Evolutionary conservation across 306 rosid species (phyloP).

Genomic region (Myrica gale): DNA sequence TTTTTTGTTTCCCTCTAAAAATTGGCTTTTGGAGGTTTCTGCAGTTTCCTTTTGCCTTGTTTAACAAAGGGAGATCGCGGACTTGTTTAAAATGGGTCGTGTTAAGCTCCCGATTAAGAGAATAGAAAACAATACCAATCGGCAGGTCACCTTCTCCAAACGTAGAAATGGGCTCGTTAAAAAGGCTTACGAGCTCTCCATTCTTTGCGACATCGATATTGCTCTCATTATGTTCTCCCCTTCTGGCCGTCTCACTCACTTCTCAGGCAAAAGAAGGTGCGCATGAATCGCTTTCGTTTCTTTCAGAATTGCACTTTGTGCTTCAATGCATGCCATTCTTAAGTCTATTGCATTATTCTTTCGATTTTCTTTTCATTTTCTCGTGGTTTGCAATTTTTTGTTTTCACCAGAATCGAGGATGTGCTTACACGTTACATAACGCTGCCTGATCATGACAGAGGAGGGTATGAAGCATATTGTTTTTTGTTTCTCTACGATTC

Average conservation of each 20-base stretch:
- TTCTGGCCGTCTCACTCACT: slow-evolving; percentile 59
- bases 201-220: slow-evolving; percentile 78
- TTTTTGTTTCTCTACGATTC: background rate
- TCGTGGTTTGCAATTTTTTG: background rate
- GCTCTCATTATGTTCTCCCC: slow-evolving; percentile 82
- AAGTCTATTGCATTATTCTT: background rate
- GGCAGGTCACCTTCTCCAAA: slow-evolving; percentile 81
- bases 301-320: background rate
- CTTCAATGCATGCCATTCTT: background rate
- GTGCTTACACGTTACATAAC: slow-evolving; percentile 73
- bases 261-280: slow-evolving; percentile 68
- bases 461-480: slow-evolving; percentile 42
- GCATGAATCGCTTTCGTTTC: too few species aligned
- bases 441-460: slow-evolving; percentile 78
- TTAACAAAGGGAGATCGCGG: background rate
- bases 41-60: background rate
- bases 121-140: slow-evolving; percentile 68
- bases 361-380: background rate
- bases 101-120: slow-evolving; percentile 78
- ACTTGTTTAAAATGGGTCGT: slow-evolving; percentile 54
- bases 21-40: background rate
- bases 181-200: slow-evolving; percentile 75
- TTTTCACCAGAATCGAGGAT: slow-evolving; percentile 65
- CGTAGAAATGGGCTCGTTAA: slow-evolving; percentile 85
- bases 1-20: background rate